Percentiles rank a stretch among this genome's conserved stretches.
phyloP scores from a whole-genome alignment of 1,284 basidiomycete species.

The Fomitopsis schrenkii region DNA sequence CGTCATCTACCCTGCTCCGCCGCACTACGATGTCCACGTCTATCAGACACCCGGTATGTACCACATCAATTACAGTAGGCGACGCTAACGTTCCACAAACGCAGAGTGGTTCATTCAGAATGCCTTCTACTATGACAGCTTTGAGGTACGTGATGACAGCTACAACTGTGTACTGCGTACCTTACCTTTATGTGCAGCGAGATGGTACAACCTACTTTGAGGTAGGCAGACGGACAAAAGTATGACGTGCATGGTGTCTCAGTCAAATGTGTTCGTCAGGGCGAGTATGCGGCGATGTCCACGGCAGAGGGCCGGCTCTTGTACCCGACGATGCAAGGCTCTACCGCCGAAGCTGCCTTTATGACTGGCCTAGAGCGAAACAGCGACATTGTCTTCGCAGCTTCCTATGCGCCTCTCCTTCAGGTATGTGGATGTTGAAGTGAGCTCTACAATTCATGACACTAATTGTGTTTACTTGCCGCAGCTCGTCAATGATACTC shows the following conservation, averaged over 20 bases:
- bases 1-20: conserved; percentile 47
- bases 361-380: conserved; percentile 69
- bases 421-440: conserved; percentile 32
- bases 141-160: conserved; percentile 29
- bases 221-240: conserved; percentile 23
- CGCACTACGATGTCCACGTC: conserved; percentile 60
- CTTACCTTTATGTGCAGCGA: conserved; percentile 30
- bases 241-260: too few species aligned
- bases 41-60: conserved; percentile 56
- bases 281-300: conserved; percentile 69
- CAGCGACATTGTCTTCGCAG: conserved; percentile 54
- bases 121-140: conserved; percentile 57
- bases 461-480: not conserved
- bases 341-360: conserved; percentile 61
- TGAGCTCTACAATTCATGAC: not conserved
- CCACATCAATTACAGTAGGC: not conserved
- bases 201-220: conserved; percentile 54
- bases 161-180: not conserved
- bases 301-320: conserved; percentile 49
- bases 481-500: conserved; percentile 49
- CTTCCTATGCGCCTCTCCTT: conserved; percentile 65
- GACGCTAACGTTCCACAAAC: not conserved
- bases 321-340: conserved; percentile 58
- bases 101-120: conserved; percentile 54
- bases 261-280: conserved; percentile 29